Evolutionary conservation across 169 alveolate species (phyloP).

Genomic region (Babesia ovata): DNA sequence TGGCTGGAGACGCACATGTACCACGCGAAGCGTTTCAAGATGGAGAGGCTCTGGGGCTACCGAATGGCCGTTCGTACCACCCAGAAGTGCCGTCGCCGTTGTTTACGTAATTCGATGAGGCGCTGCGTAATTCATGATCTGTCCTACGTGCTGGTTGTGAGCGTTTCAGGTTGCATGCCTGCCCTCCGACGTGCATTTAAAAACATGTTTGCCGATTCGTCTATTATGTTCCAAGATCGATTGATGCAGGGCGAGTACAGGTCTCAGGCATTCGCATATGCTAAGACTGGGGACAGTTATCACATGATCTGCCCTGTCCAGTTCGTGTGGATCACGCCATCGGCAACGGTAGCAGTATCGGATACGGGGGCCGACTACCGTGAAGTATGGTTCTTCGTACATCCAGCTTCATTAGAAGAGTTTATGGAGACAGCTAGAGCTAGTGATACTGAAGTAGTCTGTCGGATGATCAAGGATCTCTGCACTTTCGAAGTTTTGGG

Average conservation of each 20-base stretch:
- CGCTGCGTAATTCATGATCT: conserved; percentile 54
- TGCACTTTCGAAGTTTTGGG: conserved; percentile 59
- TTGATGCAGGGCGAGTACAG: conserved; percentile 24
- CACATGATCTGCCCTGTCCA: conserved; percentile 51
- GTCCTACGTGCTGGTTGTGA: conserved; percentile 47
- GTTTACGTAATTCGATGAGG: conserved; percentile 25
- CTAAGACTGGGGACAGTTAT: not conserved
- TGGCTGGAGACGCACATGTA: conserved; percentile 93
- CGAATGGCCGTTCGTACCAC: conserved; percentile 77
- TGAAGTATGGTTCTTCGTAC: conserved; percentile 62
- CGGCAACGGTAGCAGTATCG: not conserved
- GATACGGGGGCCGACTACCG: conserved; percentile 3
- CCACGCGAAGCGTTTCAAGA: conserved; percentile 91
- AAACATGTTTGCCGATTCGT: conserved; percentile 33
- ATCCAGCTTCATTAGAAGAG: conserved; percentile 47
- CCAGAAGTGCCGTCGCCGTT: conserved; percentile 57
- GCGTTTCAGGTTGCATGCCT: conserved; percentile 40
- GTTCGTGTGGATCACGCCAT: conserved; percentile 52
- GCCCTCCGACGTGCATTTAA: conserved; percentile 25
- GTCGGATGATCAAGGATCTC: conserved; percentile 26
- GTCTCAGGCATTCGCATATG: conserved; percentile 38
- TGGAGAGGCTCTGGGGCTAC: conserved; percentile 87
- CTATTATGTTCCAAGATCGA: conserved; percentile 38
- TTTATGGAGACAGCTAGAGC: conserved; percentile 16
- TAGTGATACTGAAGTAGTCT: not conserved